phyloP scores from a whole-genome alignment of 108 stramenopile species.

The Cyclotella cryptica region DNA sequence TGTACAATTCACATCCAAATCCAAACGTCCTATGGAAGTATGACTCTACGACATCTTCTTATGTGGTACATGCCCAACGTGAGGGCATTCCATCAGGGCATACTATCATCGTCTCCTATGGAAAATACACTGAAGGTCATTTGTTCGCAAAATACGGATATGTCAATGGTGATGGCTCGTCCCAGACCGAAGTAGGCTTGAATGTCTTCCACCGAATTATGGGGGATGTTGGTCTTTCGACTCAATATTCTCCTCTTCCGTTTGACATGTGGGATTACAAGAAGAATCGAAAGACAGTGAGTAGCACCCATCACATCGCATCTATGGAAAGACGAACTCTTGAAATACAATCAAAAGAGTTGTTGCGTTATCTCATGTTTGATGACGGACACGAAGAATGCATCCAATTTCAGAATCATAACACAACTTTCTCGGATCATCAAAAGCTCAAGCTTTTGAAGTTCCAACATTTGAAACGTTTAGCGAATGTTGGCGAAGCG shows the following conservation, averaged over 20 bases:
- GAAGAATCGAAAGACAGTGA: background rate
- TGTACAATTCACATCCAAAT: constrained; percentile 83
- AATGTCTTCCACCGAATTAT: constrained; percentile 68
- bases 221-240: constrained; percentile 58
- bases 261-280: constrained; percentile 31
- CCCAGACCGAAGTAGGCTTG: constrained; percentile 63
- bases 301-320: constrained; percentile 5
- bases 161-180: constrained; percentile 85
- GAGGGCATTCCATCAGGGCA: constrained; percentile 44
- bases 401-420: constrained; percentile 26
- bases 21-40: constrained; percentile 72
- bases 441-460: constrained; percentile 77
- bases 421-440: constrained; percentile 7
- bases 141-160: constrained; percentile 84
- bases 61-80: constrained; percentile 59
- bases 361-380: constrained; percentile 71
- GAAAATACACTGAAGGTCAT: constrained; percentile 72
- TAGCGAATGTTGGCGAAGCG: constrained; percentile 61
- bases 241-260: constrained; percentile 68
- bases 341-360: constrained; percentile 48
- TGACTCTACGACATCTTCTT: constrained; percentile 52
- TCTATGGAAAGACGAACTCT: constrained; percentile 18
- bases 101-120: constrained; percentile 72
- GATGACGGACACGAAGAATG: constrained; percentile 86
- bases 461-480: constrained; percentile 57